Evolutionary conservation across 805 yeast genomes (phyloP), one percentile per base, ranked within the genome.

Genomic region (Wickerhamomyces sydowiorum): DNA sequence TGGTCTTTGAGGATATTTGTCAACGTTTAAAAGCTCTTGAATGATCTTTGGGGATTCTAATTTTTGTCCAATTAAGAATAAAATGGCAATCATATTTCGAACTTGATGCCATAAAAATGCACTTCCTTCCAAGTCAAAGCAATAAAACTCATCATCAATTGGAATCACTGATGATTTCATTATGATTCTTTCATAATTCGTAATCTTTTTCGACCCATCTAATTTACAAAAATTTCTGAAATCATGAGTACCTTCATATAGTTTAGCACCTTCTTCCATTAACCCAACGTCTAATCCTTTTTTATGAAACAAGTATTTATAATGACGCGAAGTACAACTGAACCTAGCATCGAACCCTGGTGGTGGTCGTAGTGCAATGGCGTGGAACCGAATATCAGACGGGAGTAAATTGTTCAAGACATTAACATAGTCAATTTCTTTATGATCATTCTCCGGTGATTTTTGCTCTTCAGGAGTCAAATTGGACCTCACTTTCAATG

Each of bases 61-160:
- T 14, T 69, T 68, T 60, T 89, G 96, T 1, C 96, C 99, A 7
- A 89, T 80, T 20, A 84, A 62, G 41, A 93, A 77, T 42, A 93
- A 60, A 10, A 85, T 69, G 0, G 96, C 96, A 67, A 89, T 77
- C 93, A 93, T 93, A 51, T 96, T 89, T 44, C 99, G 75, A 17
- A 93, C 99, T 62, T 93, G 99, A 60, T 93, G 98, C 98, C 98
- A 93, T 42, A 93, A 64, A 52, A 93, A 93, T 8, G 98, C 99
- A 1, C 86, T 70, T 0, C 99, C 99, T 47, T 75, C 71, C 40
- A 93, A 65, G 57, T 88, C 89, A 59, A 91, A 79, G 43, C 80
- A 82, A 54, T 70, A 85, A 41, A 76, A 69, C 5, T 74, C 77
- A 25, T 69, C 62, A 18, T 53, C 53, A 3, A 66, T 42, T 8